A percentile compares a stretch with the other conserved stretches of the same genome.
Evolutionary conservation across 2,329 filamentous ascomycete genomes (phyloP).

Genomic region (Colletotrichum melonis): DNA sequence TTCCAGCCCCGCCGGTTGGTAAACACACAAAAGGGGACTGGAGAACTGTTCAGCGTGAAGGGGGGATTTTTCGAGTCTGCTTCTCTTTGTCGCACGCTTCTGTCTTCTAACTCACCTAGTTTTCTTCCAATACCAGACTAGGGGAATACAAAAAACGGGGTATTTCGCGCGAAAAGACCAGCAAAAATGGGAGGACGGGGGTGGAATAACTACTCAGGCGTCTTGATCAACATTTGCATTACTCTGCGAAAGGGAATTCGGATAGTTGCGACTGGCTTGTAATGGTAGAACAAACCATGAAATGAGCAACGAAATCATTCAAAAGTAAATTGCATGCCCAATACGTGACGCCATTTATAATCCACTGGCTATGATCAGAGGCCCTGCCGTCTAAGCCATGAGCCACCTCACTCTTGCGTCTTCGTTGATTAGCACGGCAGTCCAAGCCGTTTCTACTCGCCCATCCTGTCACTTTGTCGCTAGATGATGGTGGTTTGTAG

Average conservation of each 20-base stretch:
- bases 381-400: too few relatives aligned
- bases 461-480: background rate
- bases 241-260: slow-evolving; percentile 38
- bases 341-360: background rate
- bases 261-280: slow-evolving; percentile 39
- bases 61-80: slow-evolving; percentile 2
- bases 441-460: background rate
- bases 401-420: too few relatives aligned
- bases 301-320: slow-evolving; percentile 39
- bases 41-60: background rate
- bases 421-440: background rate
- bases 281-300: slow-evolving; percentile 38
- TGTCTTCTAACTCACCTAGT: slow-evolving; percentile 14
- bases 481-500: background rate
- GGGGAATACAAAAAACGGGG: slow-evolving; percentile 20
- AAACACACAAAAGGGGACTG: background rate
- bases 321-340: slow-evolving; percentile 18
- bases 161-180: slow-evolving; percentile 25
- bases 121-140: slow-evolving; percentile 23
- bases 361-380: background rate
- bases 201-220: slow-evolving; percentile 38
- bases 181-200: slow-evolving; percentile 33
- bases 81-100: slow-evolving; percentile 18
- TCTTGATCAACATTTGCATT: slow-evolving; percentile 41
- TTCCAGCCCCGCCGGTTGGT: slow-evolving; percentile 3